Evolutionary conservation across 805 yeast genomes (phyloP).

Genomic region (Candida stauntonica): DNA sequence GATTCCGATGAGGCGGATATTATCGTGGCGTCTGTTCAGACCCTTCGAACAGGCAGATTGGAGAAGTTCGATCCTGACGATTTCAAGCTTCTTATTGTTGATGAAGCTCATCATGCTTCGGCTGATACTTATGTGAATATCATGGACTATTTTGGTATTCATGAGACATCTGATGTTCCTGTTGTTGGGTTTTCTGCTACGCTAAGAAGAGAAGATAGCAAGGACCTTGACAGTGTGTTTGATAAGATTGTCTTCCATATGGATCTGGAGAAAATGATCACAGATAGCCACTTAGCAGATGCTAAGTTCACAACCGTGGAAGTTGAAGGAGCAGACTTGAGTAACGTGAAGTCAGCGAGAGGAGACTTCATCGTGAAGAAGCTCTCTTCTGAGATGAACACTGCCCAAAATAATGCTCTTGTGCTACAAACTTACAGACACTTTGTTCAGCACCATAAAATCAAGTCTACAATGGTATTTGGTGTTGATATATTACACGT

Average conservation of each 20-base stretch:
- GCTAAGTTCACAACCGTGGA: conserved; percentile 58
- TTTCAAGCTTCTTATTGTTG: conserved; percentile 74
- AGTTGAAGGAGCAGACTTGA: conserved; percentile 40
- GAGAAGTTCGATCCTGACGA: conserved; percentile 48
- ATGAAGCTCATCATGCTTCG: conserved; percentile 91
- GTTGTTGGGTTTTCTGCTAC: conserved; percentile 90
- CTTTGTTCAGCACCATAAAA: conserved; percentile 32
- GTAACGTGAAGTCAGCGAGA: conserved; percentile 22
- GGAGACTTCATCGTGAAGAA: conserved; percentile 54
- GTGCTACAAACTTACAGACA: conserved; percentile 51
- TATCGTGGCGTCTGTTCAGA: conserved; percentile 72
- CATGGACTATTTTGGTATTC: conserved; percentile 45
- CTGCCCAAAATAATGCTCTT: conserved; percentile 47
- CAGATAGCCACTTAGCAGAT: conserved; percentile 64
- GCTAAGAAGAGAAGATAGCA: conserved; percentile 68
- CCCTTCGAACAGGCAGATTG: conserved; percentile 51
- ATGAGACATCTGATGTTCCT: conserved; percentile 39
- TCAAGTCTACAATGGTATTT: conserved; percentile 68
- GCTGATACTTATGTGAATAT: conserved; percentile 62
- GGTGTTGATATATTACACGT: conserved; percentile 75
- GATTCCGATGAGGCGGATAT: conserved; percentile 46
- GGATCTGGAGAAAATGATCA: conserved; percentile 60
- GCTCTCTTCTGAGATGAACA: conserved; percentile 53
- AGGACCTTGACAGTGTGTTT: conserved; percentile 52
- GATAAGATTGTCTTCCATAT: conserved; percentile 74